A percentile compares a stretch with the other conserved stretches of the same genome.
These are phyloP conservation scores for Talaromyces marneffei DNA, from an alignment of 2,329 filamentous ascomycete species.

Conservation along the genomic window DNA sequence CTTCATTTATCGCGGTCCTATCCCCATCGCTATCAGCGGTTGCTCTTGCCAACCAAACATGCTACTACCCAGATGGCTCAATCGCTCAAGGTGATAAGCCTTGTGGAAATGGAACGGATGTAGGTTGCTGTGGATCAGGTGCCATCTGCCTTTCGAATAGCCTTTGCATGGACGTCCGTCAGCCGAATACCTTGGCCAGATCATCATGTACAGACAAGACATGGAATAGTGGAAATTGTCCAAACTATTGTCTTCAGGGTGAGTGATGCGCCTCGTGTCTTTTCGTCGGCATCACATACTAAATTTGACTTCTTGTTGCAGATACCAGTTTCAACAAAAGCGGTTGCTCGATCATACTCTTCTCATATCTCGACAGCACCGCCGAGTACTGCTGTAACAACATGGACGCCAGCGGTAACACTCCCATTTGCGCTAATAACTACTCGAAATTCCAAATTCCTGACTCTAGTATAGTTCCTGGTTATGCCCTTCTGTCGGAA, in stretches of 20 bases:
- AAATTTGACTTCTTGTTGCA: not conserved
- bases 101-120: conserved; percentile 22
- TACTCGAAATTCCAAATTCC: not conserved
- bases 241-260: conserved; percentile 12
- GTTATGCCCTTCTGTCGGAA: conserved; percentile 3
- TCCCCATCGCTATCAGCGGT: not conserved
- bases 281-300: not conserved
- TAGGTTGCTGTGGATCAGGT: conserved; percentile 22
- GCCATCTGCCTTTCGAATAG: conserved; percentile 28
- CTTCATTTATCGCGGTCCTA: not conserved
- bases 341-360: conserved; percentile 11
- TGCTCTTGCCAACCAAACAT: conserved; percentile 13
- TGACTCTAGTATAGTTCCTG: not conserved
- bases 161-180: conserved; percentile 22
- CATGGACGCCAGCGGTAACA: not conserved
- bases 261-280: not conserved
- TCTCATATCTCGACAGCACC: not conserved
- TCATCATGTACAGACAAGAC: conserved; percentile 26
- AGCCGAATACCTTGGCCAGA: conserved; percentile 23
- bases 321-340: not conserved
- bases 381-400: conserved; percentile 15
- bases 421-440: conserved; percentile 2
- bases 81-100: conserved; percentile 19
- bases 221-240: conserved; percentile 20
- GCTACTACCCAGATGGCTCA: conserved; percentile 26